Evolutionary conservation across 345 rosid species (phyloP).

Genomic region (Gossypium longicalyx): DNA sequence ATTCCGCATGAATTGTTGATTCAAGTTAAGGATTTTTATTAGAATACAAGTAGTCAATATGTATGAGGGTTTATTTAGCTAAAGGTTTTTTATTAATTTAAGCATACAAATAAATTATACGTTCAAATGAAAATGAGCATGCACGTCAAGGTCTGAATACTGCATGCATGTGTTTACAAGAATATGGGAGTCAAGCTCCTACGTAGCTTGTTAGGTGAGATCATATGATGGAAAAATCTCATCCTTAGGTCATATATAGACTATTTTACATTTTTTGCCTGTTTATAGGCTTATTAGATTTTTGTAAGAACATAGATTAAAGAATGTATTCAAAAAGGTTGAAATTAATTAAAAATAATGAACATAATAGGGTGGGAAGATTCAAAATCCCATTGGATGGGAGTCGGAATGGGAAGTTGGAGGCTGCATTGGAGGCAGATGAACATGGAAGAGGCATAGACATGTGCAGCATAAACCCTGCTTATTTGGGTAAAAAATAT

Average conservation of each 20-base stretch:
- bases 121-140: background rate
- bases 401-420: slow-evolving; percentile 62
- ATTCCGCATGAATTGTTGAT: too few species aligned
- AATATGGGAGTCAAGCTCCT: background rate
- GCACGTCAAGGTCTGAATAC: background rate
- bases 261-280: too few species aligned
- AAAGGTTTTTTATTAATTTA: too few species aligned
- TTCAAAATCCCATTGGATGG: slow-evolving; percentile 85
- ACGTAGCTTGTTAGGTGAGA: background rate
- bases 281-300: background rate
- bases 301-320: background rate
- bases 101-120: background rate
- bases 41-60: too few species aligned
- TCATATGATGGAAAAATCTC: background rate
- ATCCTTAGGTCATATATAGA: background rate
- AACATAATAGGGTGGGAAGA: slow-evolving; percentile 71
- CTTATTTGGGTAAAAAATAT: slow-evolving; percentile 57
- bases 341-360: background rate
- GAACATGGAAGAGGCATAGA: slow-evolving; percentile 98
- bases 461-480: slow-evolving; percentile 92
- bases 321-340: background rate
- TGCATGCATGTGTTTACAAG: slow-evolving; percentile 8
- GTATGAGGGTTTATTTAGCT: too few species aligned
- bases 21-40: too few species aligned
- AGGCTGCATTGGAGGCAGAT: slow-evolving; percentile 76